Evolutionary conservation across 805 yeast genomes (phyloP).

Genomic region (Kodamaea neixiangensis): DNA sequence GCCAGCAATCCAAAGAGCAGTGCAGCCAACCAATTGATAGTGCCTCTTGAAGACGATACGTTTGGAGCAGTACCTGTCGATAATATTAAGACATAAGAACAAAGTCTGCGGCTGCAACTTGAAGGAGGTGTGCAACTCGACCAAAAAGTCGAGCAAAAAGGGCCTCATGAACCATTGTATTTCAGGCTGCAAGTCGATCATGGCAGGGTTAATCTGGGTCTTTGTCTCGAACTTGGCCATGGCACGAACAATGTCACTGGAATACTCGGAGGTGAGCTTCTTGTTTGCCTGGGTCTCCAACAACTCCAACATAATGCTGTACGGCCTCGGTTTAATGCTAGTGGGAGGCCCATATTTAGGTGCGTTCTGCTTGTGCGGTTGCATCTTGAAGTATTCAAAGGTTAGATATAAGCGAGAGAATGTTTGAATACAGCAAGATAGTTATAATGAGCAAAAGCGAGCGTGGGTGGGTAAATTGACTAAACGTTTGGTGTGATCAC

Average conservation of each 20-base stretch:
- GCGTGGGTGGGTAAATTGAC: not conserved
- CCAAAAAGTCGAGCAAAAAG: slow-evolving; percentile 42
- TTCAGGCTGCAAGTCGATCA: slow-evolving; percentile 50
- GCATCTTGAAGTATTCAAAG: slow-evolving; percentile 7
- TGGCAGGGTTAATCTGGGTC: slow-evolving; percentile 49
- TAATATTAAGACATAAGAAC: slow-evolving; percentile 44
- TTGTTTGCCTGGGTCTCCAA: slow-evolving; percentile 49
- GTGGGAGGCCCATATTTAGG: slow-evolving; percentile 29
- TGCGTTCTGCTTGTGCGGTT: not conserved
- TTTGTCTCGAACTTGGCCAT: slow-evolving; percentile 41
- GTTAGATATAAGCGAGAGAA: slow-evolving; percentile 11
- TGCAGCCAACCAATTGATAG: slow-evolving; percentile 49
- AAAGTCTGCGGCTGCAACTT: slow-evolving; percentile 45
- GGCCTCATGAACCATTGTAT: slow-evolving; percentile 53
- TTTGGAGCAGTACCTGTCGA: slow-evolving; percentile 49
- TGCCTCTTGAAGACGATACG: slow-evolving; percentile 49
- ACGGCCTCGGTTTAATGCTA: slow-evolving; percentile 31
- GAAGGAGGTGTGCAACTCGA: slow-evolving; percentile 46
- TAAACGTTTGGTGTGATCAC: not conserved
- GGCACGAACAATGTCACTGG: slow-evolving; percentile 38
- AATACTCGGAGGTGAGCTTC: slow-evolving; percentile 45
- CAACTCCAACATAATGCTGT: slow-evolving; percentile 47
- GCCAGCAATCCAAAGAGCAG: slow-evolving; percentile 50
- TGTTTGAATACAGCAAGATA: slow-evolving; percentile 11
- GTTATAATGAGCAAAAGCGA: slow-evolving; percentile 1